Base-by-base conservation (phyloP, 2,329 filamentous ascomycete species). In the Trichoderma sp. region DNA sequence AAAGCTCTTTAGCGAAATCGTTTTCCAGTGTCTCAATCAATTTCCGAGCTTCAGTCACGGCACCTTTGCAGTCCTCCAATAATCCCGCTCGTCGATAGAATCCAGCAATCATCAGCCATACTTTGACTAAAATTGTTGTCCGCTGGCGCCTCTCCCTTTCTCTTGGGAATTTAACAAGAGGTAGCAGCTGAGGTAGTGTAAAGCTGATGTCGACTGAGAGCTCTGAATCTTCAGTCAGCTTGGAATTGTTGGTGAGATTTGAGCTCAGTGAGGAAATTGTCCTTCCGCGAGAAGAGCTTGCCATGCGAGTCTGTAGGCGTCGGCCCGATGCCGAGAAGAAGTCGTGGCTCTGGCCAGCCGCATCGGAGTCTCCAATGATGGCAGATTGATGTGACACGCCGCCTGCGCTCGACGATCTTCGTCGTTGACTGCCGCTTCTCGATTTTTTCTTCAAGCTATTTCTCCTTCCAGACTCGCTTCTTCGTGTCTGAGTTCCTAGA, bases 61-160 rank as follows among this genome's bases (percentile, higher is more conserved):
- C 93, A 64, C 90, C 92, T 73, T 88, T 88, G 14, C 92, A 89
- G 77, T 98, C 95, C 24, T 94, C 91, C 68, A 89, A 88, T 82
- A 96, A 89, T 10, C 87, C 87, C 8, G 95, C 93, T 65, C 93
- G 88, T 33, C 93, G 88, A 77, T 98, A 99, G 72, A 98, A 90
- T 0, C 91, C 91, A 2, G 93, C 91, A 71, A 97, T 93, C 77
- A 96, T 91, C 10, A 97, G 84, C 96, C 96, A 99, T 37, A 97
- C 89, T 72, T 91, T 91, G 24, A 94, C 83, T 19, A 99, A 78
- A 13, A 89, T 82, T 7, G 81, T 81, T 37, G 80, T 82, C 56
- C 86, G 83, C 65, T 85, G 84, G 35, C 82, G 80, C 72, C 81
- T 82, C 71, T 85, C 81, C 72, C 86, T 85, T 11, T 85, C 85